Conservation (phyloP, 73 alveolate genomes). For the Blepharisma japonicum region DNA sequence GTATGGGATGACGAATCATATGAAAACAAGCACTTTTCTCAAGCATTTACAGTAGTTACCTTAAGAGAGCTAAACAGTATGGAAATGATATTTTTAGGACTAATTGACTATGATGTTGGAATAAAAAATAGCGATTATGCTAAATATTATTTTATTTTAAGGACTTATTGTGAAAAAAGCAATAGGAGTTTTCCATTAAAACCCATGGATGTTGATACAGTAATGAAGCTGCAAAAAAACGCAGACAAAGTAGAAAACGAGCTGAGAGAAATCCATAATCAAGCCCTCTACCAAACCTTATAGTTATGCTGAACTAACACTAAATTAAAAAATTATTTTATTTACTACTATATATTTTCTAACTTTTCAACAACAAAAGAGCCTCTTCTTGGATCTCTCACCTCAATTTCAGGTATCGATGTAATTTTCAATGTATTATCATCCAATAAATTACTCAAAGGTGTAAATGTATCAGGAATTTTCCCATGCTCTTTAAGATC, state of each 20-base stretch:
- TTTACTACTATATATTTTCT: neutral
- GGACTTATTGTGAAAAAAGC: constrained; percentile 70
- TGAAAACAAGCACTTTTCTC: constrained; percentile 93
- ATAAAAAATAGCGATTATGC: constrained; percentile 92
- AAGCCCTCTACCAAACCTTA: constrained; percentile 39
- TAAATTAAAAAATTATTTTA: too few species aligned
- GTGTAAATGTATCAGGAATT: neutral
- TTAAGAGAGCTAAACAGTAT: constrained; percentile 82
- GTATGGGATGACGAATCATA: constrained; percentile 98
- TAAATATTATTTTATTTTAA: constrained; percentile 82
- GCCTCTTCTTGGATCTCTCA: constrained; percentile 31
- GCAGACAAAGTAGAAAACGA: constrained; percentile 66
- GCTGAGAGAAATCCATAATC: constrained; percentile 62
- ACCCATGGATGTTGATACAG: constrained; percentile 63
- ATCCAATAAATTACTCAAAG: neutral
- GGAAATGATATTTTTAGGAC: constrained; percentile 85
- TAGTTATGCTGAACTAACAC: neutral
- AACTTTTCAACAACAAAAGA: constrained; percentile 4
- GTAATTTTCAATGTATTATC: neutral
- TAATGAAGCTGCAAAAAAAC: constrained; percentile 44
- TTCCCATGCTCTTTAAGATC: neutral
- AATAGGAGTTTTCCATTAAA: constrained; percentile 50
- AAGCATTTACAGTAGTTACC: constrained; percentile 86
- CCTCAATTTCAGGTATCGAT: neutral
- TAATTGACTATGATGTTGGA: constrained; percentile 77